These are phyloP conservation scores for Kwoniella shivajii DNA, from an alignment of 1,284 basidiomycete genomes.

Conservation along the genomic window DNA sequence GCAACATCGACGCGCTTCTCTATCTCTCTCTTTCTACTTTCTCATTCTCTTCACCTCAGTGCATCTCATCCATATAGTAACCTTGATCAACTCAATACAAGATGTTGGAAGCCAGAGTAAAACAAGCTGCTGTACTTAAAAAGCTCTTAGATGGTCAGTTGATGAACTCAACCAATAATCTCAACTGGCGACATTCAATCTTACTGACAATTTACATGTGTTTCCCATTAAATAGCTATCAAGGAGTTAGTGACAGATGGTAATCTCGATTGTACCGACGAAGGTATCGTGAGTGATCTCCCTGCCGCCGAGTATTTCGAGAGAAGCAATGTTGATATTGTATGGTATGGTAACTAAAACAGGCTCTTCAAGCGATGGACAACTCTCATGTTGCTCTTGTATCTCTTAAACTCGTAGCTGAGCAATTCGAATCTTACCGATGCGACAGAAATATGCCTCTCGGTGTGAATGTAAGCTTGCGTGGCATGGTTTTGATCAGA, in stretches of 20 bases:
- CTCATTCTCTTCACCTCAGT: not conserved
- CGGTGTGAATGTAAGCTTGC: conserved; percentile 68
- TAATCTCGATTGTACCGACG: conserved; percentile 97
- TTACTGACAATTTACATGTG: not conserved
- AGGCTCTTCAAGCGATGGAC: conserved; percentile 97
- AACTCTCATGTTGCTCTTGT: conserved; percentile 99
- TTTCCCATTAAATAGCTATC: conserved; percentile 65
- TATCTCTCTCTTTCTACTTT: conserved; percentile 6
- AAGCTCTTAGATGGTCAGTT: conserved; percentile 79
- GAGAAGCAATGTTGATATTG: too few species aligned
- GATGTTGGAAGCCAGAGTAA: conserved; percentile 89
- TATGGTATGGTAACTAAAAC: too few species aligned
- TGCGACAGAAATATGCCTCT: conserved; percentile 96
- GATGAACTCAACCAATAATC: not conserved
- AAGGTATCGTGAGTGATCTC: conserved; percentile 73
- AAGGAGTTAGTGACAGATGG: conserved; percentile 97
- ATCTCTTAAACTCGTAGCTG: conserved; percentile 64
- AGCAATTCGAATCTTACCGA: conserved; percentile 84
- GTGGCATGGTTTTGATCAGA: not conserved
- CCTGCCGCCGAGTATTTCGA: too few species aligned
- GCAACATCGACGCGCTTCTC: conserved; percentile 8
- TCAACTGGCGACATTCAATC: not conserved
- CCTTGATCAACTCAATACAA: conserved; percentile 22
- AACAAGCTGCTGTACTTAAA: conserved; percentile 80
- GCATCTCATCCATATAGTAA: not conserved